A percentile compares a stretch with the other conserved stretches of the same genome.
phyloP scores from a whole-genome alignment of 345 rosid genomes.

The Brassica juncea region DNA sequence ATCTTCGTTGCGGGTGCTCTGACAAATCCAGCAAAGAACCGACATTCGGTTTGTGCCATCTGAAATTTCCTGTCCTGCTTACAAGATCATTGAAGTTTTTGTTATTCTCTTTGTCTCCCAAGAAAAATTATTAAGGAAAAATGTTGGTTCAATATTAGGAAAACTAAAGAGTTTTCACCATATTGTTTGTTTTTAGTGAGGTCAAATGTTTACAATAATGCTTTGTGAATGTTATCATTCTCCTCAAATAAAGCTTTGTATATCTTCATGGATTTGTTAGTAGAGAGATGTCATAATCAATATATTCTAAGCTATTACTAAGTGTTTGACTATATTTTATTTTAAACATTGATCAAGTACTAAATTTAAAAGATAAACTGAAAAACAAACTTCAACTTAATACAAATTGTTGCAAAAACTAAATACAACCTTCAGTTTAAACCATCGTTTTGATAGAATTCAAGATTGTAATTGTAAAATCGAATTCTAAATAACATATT shows the following conservation, averaged over 20 bases:
- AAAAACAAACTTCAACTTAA: neutral
- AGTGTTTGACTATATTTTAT: neutral
- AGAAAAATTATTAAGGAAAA: neutral
- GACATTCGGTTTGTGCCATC: conserved; percentile 23
- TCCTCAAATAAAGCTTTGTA: neutral
- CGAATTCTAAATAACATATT: neutral
- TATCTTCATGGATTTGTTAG: neutral
- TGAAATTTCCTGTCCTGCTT: neutral
- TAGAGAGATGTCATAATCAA: neutral
- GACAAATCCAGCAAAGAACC: conserved; percentile 30
- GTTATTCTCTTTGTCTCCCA: conserved; percentile 31
- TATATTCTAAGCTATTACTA: neutral
- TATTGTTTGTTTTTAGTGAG: neutral
- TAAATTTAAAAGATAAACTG: neutral
- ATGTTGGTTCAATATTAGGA: neutral
- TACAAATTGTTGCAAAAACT: neutral
- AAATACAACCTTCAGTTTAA: neutral
- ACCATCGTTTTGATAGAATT: neutral
- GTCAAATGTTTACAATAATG: neutral
- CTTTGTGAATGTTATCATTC: neutral
- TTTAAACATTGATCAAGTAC: neutral
- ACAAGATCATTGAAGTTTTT: conserved; percentile 32
- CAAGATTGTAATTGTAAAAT: neutral
- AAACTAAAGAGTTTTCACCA: neutral
- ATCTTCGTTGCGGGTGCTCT: no score